Evolutionary conservation across 2,329 filamentous ascomycete species (phyloP), one percentile per base, ranked within the genome.

Genomic region (Rhinocladiella similis): DNA sequence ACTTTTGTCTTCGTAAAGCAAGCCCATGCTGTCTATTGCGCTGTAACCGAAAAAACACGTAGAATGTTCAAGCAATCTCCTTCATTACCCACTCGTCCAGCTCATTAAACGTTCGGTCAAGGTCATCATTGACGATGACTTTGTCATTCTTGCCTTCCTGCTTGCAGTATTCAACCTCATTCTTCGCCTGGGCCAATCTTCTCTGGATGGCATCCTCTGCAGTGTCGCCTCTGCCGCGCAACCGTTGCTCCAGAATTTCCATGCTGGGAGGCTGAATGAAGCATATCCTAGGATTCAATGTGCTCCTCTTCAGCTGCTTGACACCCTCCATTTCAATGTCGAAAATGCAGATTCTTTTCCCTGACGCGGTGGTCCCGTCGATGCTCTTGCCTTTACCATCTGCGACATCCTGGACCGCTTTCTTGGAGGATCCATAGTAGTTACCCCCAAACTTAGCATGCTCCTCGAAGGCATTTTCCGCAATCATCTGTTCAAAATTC

Each of bases 271-370:
- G 92, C 35, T 88, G 84, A 60, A 97, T 82, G 74, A 96, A 96
- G 63, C 96, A 75, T 75, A 90, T 96, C 53, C 90, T 85, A 6
- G 91, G 89, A 54, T 86, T 81, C 61, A 92, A 83, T 65, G 80
- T 80, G 48, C 87, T 89, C 60, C 83, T 82, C 73, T 91, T 91
- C 68, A 97, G 89, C 75, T 97, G 92, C 78, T 96, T 96, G 56
- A 97, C 91, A 59, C 92, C 92, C 82, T 85, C 91, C 90, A 97
- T 96, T 80, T 97, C 93, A 70, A 97, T 97, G 72, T 97, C 93
- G 65, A 97, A 77, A 47, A 97, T 85, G 60, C 92, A 93, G 41
- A 91, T 84, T 67, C 81, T 82, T 48, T 86, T 87, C 75, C 86
- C 83, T 68, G 91, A 46, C 5, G 63, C 64, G 5, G 57, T 53